Percentiles rank a stretch among this genome's conserved stretches.
phyloP scores from a whole-genome alignment of 1,284 basidiomycete genomes.

The Phylloboletellus chloephorus region DNA sequence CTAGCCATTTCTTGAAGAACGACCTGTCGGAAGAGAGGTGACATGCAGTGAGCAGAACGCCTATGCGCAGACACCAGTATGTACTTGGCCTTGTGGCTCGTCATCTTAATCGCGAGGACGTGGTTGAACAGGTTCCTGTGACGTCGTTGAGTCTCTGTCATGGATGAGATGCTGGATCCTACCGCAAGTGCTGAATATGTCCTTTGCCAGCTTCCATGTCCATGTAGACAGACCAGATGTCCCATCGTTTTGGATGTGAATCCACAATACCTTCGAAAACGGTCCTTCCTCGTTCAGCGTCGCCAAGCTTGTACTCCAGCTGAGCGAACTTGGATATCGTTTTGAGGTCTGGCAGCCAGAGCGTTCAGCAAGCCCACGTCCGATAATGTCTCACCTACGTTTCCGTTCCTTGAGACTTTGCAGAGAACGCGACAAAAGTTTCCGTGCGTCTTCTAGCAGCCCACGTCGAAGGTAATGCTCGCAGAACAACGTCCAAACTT shows the following conservation, averaged over 20 bases:
- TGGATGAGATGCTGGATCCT: conserved; percentile 18
- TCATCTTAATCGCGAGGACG: conserved; percentile 79
- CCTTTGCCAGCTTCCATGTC: conserved; percentile 85
- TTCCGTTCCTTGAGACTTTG: conserved; percentile 94
- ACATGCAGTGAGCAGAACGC: conserved; percentile 12
- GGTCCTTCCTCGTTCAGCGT: conserved; percentile 91
- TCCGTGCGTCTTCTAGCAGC: conserved; percentile 76
- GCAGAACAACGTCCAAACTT: conserved; percentile 87
- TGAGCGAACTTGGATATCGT: conserved; percentile 93
- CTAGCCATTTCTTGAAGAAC: conserved; percentile 98
- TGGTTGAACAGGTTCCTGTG: conserved; percentile 79
- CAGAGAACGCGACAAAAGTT: conserved; percentile 82
- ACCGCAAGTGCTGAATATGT: conserved; percentile 76
- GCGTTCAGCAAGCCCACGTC: conserved; percentile 5
- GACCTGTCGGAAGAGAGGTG: conserved; percentile 55
- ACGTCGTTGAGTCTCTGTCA: conserved; percentile 9
- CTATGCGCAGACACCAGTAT: conserved; percentile 20
- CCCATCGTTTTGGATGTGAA: conserved; percentile 89
- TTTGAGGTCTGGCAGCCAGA: conserved; percentile 68
- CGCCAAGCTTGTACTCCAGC: conserved; percentile 92
- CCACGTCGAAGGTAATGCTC: conserved; percentile 75
- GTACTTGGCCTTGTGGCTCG: conserved; percentile 91
- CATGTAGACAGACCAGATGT: conserved; percentile 95
- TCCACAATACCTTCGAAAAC: conserved; percentile 96
- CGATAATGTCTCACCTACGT: conserved; percentile 53